Base-by-base conservation (phyloP, 208 protist species). In the Leishmania tarentolae region DNA sequence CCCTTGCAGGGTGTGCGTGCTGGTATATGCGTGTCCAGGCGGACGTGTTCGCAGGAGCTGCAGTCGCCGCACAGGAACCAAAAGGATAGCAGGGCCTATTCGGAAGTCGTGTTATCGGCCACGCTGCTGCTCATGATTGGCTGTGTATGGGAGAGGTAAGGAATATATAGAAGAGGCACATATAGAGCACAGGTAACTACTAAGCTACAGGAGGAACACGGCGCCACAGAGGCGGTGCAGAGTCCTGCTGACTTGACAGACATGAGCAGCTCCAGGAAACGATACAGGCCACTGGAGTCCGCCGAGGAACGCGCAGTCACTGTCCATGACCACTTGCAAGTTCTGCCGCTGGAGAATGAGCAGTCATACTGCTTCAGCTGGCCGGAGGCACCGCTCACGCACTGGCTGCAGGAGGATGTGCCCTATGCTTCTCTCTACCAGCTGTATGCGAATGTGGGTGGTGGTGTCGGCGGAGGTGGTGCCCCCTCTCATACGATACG, bases 341-440 rank as follows among this genome's bases (percentile, higher is more conserved):
- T 95, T 42, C 75, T 83, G 28, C 78, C 88, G 7, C 85, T 97
- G 15, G 83, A 87, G 31, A 91, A 97, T 78, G 91, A 96, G 78
- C 86, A 87, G 66, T 90, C 89, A 11, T 97, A 97, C 75, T 95
- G 91, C 80, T 91, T 95, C 76, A 96, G 92, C 78, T 97, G 94
- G 93, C 94, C 94, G 0, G 89, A 91, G 31, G 86, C 90, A 31
- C 75, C 84, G 31, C 83, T 90, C 40, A 83, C 86, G 73, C 69
- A 82, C 65, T 84, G 81, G 74, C 79, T 90, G 47, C 75, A 53
- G 63, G 75, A 77, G 46, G 81, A 74, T 63, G 52, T 75, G 46
- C 44, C 74, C 2, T 82, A 83, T 44, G 80, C 86, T 40, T 72
- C 61, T 35, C 61, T 84, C 35, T 74, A 87, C 66, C 79, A 87